These are phyloP conservation scores for Gracilaria vermiculophylla DNA, from an alignment of 23 red algal genomes.

Conservation along the genomic window DNA sequence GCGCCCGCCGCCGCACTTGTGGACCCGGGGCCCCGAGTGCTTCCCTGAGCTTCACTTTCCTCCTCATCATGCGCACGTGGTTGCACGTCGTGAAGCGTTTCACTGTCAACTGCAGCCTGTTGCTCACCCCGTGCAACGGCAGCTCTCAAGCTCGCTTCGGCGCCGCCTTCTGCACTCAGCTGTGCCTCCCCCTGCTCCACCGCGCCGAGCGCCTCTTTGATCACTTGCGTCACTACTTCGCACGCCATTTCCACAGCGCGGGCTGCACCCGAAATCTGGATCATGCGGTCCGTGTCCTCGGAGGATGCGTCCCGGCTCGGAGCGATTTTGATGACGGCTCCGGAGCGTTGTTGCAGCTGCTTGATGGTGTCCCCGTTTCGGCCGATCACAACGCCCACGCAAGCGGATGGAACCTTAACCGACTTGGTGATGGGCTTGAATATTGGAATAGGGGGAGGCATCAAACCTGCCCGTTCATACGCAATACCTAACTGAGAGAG, in stretches of 20 bases:
- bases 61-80: not conserved
- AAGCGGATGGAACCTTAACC: conserved; percentile 56
- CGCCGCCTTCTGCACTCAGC: not conserved
- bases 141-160: not conserved
- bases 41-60: not conserved
- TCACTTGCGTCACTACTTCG: conserved; percentile 56
- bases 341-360: conserved; percentile 67
- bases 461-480: not conserved
- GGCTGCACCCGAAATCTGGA: conserved; percentile 53
- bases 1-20: not conserved
- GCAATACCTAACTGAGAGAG: not conserved
- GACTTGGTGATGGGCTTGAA: conserved; percentile 18
- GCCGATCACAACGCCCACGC: conserved; percentile 78
- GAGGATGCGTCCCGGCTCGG: conserved; percentile 56
- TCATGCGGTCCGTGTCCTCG: conserved; percentile 42
- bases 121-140: not conserved
- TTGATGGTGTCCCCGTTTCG: conserved; percentile 75
- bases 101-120: not conserved
- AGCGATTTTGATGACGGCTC: conserved; percentile 69
- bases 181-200: not conserved
- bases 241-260: conserved; percentile 64
- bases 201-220: conserved; percentile 41
- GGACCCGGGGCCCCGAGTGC: not conserved
- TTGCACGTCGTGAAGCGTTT: not conserved
- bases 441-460: not conserved